Evolutionary conservation across 495 filamentous ascomycete genomes (phyloP).

Genomic region (Pyronema domesticum): DNA sequence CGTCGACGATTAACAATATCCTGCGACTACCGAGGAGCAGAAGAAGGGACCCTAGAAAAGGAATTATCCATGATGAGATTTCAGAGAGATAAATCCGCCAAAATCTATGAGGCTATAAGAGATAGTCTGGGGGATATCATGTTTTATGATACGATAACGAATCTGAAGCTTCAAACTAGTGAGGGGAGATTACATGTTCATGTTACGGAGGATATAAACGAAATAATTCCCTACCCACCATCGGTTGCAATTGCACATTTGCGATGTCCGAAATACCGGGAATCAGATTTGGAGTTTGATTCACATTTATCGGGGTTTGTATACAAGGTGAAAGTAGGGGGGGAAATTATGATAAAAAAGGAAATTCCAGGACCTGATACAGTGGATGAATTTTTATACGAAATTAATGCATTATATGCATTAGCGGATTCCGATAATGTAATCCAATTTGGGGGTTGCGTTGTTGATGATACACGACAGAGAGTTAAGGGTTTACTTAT

Average conservation of each 20-base stretch:
- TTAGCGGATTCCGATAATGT: constrained; percentile 58
- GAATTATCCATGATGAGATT: constrained; percentile 61
- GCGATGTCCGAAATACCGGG: constrained; percentile 44
- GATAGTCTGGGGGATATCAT: constrained; percentile 81
- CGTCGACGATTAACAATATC: constrained; percentile 88
- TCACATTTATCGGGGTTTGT: constrained; percentile 92
- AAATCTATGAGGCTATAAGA: constrained; percentile 89
- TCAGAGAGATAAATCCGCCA: constrained; percentile 85
- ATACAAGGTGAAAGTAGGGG: constrained; percentile 67
- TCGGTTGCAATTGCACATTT: constrained; percentile 60
- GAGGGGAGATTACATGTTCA: constrained; percentile 87
- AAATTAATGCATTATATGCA: constrained; percentile 80
- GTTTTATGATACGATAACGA: constrained; percentile 90
- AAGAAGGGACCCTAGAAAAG: constrained; percentile 64
- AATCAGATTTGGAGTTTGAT: constrained; percentile 65
- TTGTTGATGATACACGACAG: constrained; percentile 61
- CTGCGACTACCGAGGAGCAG: constrained; percentile 73
- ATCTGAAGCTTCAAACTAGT: constrained; percentile 80
- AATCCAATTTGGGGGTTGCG: constrained; percentile 73
- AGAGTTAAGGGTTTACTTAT: constrained; percentile 82
- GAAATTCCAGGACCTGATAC: constrained; percentile 95
- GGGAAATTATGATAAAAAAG: constrained; percentile 73
- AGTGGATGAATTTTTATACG: constrained; percentile 92
- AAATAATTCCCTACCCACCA: constrained; percentile 78
- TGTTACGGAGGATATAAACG: constrained; percentile 93